A percentile compares a stretch with the other conserved stretches of the same genome.
Evolutionary conservation across 2,329 filamentous ascomycete genomes (phyloP).

Genomic region (Ilyonectria destructans): DNA sequence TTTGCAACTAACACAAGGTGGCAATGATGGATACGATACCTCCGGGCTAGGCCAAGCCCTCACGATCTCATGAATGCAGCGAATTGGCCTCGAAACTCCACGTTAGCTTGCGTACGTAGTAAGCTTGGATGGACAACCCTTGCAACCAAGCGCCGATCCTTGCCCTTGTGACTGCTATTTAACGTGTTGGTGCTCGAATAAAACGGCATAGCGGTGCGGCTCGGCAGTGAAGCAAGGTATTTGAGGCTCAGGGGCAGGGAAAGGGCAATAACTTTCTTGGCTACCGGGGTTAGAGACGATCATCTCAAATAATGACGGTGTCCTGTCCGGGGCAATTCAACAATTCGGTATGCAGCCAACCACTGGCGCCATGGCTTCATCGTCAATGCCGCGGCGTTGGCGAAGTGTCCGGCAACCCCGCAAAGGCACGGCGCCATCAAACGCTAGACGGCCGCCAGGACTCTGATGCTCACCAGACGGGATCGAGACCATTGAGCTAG

Average conservation of each 20-base stretch:
- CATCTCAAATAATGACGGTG: constrained; percentile 7
- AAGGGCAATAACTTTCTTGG: not conserved
- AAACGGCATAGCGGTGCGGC: not conserved
- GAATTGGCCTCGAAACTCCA: not conserved
- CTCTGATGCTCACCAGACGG: constrained; percentile 5
- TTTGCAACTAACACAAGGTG: constrained; percentile 20
- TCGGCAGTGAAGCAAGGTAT: not conserved
- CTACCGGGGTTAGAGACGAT: not conserved
- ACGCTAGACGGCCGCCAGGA: constrained; percentile 16
- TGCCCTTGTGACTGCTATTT: not conserved
- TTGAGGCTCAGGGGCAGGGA: not conserved
- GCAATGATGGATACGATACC: not conserved
- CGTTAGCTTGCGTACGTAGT: not conserved
- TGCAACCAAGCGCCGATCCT: not conserved
- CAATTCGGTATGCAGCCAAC: constrained; percentile 14
- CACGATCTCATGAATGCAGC: not conserved
- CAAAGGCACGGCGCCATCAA: constrained; percentile 10
- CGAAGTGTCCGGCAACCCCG: constrained; percentile 18
- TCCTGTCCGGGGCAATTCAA: constrained; percentile 7
- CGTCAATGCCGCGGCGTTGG: constrained; percentile 1
- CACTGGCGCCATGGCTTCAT: not conserved
- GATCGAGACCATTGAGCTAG: constrained; percentile 28
- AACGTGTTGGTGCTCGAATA: not conserved
- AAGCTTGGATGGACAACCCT: not conserved
- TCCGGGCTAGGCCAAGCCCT: not conserved